phyloP scores from a whole-genome alignment of 2,329 filamentous ascomycete species.

The Sphaceloma murrayae region DNA sequence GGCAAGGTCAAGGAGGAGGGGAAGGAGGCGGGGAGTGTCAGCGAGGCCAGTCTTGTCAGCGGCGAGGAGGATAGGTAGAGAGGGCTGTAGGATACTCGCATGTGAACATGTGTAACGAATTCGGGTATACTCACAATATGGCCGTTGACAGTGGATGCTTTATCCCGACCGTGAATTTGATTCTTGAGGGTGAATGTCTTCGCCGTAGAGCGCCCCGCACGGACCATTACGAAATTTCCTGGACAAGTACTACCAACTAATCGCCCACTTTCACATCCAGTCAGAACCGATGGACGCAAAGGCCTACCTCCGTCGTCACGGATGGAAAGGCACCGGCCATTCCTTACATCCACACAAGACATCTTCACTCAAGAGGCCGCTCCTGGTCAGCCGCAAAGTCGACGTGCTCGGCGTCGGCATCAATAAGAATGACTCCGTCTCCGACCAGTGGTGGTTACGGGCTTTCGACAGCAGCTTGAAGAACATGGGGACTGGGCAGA shows the following conservation, averaged over 20 bases:
- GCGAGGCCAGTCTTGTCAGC: conserved; percentile 37
- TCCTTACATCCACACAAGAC: conserved; percentile 67
- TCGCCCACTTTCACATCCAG: too few relatives aligned
- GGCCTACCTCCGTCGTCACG: conserved; percentile 72
- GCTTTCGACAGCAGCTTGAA: conserved; percentile 88
- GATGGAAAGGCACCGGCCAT: conserved; percentile 83
- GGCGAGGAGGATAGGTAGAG: conserved; percentile 33
- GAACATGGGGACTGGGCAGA: conserved; percentile 56
- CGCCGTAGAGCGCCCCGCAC: too few relatives aligned
- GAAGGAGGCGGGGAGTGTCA: conserved; percentile 28
- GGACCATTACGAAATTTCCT: too few relatives aligned
- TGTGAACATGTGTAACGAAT: too few relatives aligned
- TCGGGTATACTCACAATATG: too few relatives aligned
- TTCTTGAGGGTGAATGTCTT: too few relatives aligned
- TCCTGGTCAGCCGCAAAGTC: conserved; percentile 73
- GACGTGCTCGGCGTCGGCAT: conserved; percentile 74
- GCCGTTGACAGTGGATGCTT: too few relatives aligned
- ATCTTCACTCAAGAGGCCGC: conserved; percentile 70
- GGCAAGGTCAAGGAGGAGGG: conserved; percentile 27
- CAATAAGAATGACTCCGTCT: conserved; percentile 52
- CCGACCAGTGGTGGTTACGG: conserved; percentile 93
- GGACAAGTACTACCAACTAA: too few relatives aligned
- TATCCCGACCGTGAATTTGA: too few relatives aligned
- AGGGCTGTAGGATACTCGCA: too few relatives aligned
- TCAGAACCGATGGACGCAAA: conserved; percentile 63